Evolutionary conservation across 345 rosid species (phyloP).

Genomic region (Euphorbia lathyris): DNA sequence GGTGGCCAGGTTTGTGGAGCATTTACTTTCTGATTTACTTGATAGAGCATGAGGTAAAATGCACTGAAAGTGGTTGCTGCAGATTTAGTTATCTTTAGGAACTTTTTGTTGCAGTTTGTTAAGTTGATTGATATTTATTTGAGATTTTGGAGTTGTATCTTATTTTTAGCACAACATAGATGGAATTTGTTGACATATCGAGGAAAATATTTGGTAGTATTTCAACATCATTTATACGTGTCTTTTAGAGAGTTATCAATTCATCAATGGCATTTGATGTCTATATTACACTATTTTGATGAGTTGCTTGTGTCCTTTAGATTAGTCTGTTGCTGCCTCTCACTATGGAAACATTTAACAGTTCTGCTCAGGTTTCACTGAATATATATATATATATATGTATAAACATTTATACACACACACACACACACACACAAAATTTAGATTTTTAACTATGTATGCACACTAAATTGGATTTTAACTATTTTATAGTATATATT

Average conservation of each 20-base stretch:
- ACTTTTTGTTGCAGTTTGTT: background rate
- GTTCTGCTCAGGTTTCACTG: background rate
- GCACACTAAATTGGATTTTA: background rate
- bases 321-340: background rate
- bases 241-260: background rate
- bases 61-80: background rate
- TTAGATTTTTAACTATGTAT: too few relatives aligned
- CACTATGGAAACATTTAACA: background rate
- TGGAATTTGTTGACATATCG: background rate
- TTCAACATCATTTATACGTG: background rate
- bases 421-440: background rate
- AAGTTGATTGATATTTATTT: background rate
- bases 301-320: background rate
- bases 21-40: conserved; percentile 4
- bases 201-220: background rate
- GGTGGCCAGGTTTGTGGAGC: conserved; percentile 79
- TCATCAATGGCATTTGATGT: background rate
- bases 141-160: background rate
- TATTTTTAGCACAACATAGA: background rate
- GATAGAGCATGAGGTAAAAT: background rate
- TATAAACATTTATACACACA: too few relatives aligned
- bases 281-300: background rate
- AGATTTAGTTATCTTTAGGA: background rate
- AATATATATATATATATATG: too few relatives aligned
- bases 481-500: background rate